Conservation (phyloP, 2,329 filamentous ascomycete species). For the Calonectria montana region DNA sequence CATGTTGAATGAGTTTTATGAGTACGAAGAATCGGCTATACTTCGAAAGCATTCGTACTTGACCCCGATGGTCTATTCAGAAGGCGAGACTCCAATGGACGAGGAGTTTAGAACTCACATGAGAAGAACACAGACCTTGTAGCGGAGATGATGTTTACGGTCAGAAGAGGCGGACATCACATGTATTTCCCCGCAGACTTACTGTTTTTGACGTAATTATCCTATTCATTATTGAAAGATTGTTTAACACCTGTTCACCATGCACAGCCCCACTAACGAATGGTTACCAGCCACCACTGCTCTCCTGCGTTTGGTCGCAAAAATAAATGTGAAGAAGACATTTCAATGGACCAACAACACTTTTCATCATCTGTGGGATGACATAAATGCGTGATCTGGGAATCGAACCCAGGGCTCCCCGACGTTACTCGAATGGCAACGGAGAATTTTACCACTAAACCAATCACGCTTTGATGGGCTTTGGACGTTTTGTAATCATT, state of each 20-base stretch:
- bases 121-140: not conserved
- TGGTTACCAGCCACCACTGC: not conserved
- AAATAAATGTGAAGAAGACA: not conserved
- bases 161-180: not conserved
- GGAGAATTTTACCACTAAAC: conserved; percentile 23
- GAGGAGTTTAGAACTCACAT: not conserved
- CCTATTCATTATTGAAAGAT: not conserved
- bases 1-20: conserved; percentile 43
- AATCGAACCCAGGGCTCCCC: conserved; percentile 24
- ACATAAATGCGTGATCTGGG: conserved; percentile 11
- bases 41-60: conserved; percentile 13
- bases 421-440: conserved; percentile 20
- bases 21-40: conserved; percentile 24
- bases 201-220: not conserved
- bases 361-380: not conserved
- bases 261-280: not conserved
- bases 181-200: not conserved
- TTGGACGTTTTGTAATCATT: no score
- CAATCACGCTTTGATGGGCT: not conserved
- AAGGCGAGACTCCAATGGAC: not conserved
- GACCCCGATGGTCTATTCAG: not conserved
- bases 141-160: not conserved
- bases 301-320: not conserved
- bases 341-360: not conserved
- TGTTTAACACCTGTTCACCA: not conserved